Conservation (phyloP, 2,329 filamentous ascomycete genomes). For the Zymoseptoria ardabiliae region DNA sequence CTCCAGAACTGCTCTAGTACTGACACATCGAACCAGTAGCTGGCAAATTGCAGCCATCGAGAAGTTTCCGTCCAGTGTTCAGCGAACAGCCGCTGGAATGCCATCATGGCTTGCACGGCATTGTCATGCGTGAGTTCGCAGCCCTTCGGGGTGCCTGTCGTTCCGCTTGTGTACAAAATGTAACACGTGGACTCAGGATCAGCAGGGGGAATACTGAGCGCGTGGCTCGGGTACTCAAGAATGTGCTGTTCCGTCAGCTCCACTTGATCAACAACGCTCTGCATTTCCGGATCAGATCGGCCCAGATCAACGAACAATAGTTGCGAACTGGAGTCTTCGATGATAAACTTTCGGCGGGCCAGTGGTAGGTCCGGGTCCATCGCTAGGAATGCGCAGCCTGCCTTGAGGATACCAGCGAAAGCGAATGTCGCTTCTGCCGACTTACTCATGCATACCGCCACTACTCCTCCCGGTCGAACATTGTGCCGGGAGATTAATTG, state of each 20-base stretch:
- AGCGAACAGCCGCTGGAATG: constrained; percentile 71
- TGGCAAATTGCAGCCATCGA: constrained; percentile 86
- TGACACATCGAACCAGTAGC: constrained; percentile 89
- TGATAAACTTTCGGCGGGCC: constrained; percentile 68
- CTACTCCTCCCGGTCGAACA: constrained; percentile 50
- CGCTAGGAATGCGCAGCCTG: constrained; percentile 73
- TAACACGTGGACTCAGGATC: constrained; percentile 59
- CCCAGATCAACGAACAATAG: constrained; percentile 37
- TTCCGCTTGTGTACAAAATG: constrained; percentile 81
- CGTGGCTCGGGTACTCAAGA: constrained; percentile 21
- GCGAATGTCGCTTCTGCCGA: constrained; percentile 76
- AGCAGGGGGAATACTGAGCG: constrained; percentile 30
- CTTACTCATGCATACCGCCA: constrained; percentile 77
- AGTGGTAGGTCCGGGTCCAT: constrained; percentile 67
- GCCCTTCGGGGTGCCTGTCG: constrained; percentile 78
- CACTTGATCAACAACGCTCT: constrained; percentile 4
- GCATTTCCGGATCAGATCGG: constrained; percentile 8
- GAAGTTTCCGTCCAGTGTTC: constrained; percentile 67
- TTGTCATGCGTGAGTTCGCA: constrained; percentile 87
- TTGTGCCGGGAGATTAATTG: constrained; percentile 50
- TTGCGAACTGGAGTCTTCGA: constrained; percentile 61
- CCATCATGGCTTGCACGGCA: constrained; percentile 78
- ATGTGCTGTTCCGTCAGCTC: constrained; percentile 12
- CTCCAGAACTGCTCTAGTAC: constrained; percentile 93
- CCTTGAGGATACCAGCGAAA: constrained; percentile 74